Evolutionary conservation across 768 basidiomycete genomes (phyloP).

Genomic region (Leccinum disarticulatum): DNA sequence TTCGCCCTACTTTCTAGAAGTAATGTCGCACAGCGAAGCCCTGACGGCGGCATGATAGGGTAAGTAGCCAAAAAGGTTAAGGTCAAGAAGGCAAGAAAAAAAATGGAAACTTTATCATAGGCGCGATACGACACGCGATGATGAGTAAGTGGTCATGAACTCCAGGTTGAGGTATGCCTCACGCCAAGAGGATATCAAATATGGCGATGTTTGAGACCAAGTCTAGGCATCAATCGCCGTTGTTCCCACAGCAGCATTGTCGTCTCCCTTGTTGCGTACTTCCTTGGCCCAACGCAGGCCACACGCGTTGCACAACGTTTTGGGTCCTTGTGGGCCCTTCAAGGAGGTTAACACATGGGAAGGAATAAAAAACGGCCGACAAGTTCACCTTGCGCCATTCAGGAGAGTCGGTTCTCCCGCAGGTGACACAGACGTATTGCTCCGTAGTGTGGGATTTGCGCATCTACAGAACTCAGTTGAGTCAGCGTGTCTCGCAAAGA

Average conservation of each 20-base stretch:
- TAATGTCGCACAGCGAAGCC: conserved; percentile 1
- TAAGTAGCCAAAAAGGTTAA: conserved; percentile 13
- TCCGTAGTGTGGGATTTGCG: conserved; percentile 50
- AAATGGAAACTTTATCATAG: conserved; percentile 15
- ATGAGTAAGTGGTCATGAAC: not conserved
- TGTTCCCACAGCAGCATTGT: conserved; percentile 27
- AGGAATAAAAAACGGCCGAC: not conserved
- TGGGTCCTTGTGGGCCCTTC: conserved; percentile 90
- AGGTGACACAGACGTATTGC: conserved; percentile 86
- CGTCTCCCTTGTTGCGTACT: conserved; percentile 45
- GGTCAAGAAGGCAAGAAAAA: not conserved
- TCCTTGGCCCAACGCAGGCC: conserved; percentile 92
- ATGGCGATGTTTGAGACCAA: conserved; percentile 1
- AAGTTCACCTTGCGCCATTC: conserved; percentile 87
- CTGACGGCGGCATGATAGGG: conserved; percentile 9
- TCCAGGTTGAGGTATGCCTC: conserved; percentile 6
- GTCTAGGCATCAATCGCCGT: conserved; percentile 19
- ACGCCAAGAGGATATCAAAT: not conserved
- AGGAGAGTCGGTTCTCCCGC: conserved; percentile 93
- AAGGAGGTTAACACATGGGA: conserved; percentile 18
- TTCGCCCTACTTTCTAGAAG: conserved; percentile 10
- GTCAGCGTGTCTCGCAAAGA: not conserved
- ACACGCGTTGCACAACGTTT: conserved; percentile 97
- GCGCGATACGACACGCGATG: conserved; percentile 3
- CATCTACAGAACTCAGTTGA: conserved; percentile 16